These are phyloP conservation scores for Suhomyces maxii DNA, from an alignment of 1,139 yeast species.

Conservation along the genomic window DNA sequence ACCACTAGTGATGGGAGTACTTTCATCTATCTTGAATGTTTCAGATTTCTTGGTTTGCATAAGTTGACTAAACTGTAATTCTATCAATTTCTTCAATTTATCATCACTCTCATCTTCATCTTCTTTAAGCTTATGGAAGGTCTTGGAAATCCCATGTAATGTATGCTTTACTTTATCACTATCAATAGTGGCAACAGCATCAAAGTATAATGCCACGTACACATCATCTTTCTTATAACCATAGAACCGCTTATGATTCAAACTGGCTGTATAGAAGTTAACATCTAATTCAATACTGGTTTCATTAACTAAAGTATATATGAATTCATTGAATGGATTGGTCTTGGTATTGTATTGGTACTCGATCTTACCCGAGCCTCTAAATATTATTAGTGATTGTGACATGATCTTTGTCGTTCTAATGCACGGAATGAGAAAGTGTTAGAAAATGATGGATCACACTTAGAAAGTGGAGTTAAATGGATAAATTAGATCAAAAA, in stretches of 20 bases:
- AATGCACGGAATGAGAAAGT: not conserved
- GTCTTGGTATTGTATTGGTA: constrained; percentile 41
- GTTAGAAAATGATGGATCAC: not conserved
- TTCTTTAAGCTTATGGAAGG: constrained; percentile 31
- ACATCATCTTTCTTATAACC: constrained; percentile 28
- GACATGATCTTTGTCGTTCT: constrained; percentile 17
- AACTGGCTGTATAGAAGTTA: constrained; percentile 35
- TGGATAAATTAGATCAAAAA: constrained; percentile 1
- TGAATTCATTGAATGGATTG: constrained; percentile 44
- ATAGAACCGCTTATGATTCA: constrained; percentile 40
- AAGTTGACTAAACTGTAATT: constrained; percentile 35
- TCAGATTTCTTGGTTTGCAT: constrained; percentile 30
- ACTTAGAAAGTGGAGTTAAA: not conserved
- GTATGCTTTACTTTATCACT: constrained; percentile 39
- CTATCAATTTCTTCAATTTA: constrained; percentile 38
- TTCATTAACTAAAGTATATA: constrained; percentile 40
- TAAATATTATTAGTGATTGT: constrained; percentile 35
- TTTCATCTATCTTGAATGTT: constrained; percentile 10
- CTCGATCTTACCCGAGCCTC: constrained; percentile 37
- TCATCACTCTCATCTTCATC: constrained; percentile 13
- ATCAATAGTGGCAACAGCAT: constrained; percentile 42
- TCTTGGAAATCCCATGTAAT: constrained; percentile 37
- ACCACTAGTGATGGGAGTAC: constrained; percentile 9
- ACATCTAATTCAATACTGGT: constrained; percentile 33
- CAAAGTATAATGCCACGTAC: constrained; percentile 43